These are phyloP conservation scores for Xylaria polymorpha DNA, from an alignment of 2,329 filamentous ascomycete genomes.

Conservation along the genomic window DNA sequence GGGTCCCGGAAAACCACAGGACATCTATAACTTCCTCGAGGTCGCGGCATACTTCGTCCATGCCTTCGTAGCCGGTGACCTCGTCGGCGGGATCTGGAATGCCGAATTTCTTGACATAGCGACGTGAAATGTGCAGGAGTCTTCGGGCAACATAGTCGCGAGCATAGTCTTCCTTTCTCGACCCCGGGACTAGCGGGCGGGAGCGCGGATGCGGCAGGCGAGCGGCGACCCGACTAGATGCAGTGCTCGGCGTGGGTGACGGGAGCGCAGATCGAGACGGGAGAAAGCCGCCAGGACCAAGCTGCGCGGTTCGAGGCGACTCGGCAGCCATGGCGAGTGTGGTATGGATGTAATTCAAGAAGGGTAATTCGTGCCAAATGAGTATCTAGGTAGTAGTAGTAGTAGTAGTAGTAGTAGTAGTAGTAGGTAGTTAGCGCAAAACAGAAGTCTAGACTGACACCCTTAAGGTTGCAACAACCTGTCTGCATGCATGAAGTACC, in stretches of 20 bases:
- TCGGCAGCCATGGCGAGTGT: conserved; percentile 42
- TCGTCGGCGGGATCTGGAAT: conserved; percentile 59
- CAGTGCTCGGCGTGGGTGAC: conserved; percentile 65
- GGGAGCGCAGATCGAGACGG: conserved; percentile 56
- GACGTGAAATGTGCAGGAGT: conserved; percentile 65
- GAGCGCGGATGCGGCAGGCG: conserved; percentile 67
- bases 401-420: too few species aligned
- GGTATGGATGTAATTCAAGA: conserved; percentile 1
- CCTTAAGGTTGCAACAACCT: background rate
- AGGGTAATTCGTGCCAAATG: background rate
- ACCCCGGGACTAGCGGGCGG: conserved; percentile 65
- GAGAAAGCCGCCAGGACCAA: conserved; percentile 63
- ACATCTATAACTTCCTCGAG: conserved; percentile 80
- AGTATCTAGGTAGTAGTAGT: too few species aligned
- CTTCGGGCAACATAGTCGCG: conserved; percentile 67
- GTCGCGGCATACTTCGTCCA: conserved; percentile 78
- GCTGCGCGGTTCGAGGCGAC: conserved; percentile 31
- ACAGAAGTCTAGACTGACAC: background rate
- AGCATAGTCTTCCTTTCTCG: conserved; percentile 69
- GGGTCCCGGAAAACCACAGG: conserved; percentile 87
- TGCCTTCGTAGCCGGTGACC: conserved; percentile 66
- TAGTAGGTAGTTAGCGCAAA: background rate
- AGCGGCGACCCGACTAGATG: conserved; percentile 55
- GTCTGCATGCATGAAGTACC: background rate
- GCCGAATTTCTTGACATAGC: conserved; percentile 70